Evolutionary conservation across 1,139 yeast species (phyloP).

Genomic region (Suhomyces kunorum): DNA sequence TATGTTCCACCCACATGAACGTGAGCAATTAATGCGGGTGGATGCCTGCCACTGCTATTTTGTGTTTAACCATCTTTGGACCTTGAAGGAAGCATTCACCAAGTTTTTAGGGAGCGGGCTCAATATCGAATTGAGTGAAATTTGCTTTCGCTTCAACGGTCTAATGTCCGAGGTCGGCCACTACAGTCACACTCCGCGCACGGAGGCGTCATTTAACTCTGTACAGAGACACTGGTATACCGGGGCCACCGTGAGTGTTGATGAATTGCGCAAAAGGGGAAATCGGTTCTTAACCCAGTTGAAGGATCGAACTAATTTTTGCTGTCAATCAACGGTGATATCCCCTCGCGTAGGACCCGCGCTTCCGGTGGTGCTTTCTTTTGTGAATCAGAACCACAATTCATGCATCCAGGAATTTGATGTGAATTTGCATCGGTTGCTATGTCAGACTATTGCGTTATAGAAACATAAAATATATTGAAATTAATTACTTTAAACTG

Average conservation of each 20-base stretch:
- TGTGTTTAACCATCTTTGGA: slow-evolving; percentile 62
- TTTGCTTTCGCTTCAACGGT: slow-evolving; percentile 14
- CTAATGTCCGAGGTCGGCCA: background rate
- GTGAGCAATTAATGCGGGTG: slow-evolving; percentile 23
- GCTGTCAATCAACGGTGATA: slow-evolving; percentile 24
- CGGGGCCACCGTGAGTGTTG: slow-evolving; percentile 4
- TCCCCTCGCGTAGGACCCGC: slow-evolving; percentile 6
- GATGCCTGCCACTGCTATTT: slow-evolving; percentile 25
- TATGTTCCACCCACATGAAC: slow-evolving; percentile 51
- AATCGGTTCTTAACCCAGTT: slow-evolving; percentile 12
- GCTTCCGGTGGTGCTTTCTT: slow-evolving; percentile 31
- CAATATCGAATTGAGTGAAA: slow-evolving; percentile 46
- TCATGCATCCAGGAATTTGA: slow-evolving; percentile 2
- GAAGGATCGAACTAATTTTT: slow-evolving; percentile 15
- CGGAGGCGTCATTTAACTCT: background rate
- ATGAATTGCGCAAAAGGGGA: slow-evolving; percentile 1
- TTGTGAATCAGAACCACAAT: slow-evolving; percentile 22
- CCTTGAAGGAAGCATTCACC: slow-evolving; percentile 69
- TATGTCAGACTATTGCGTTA: background rate
- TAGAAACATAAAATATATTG: background rate
- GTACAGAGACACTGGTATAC: background rate
- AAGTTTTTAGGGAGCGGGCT: slow-evolving; percentile 65
- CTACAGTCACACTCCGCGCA: background rate
- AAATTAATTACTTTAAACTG: slow-evolving; percentile 1
- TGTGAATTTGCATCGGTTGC: slow-evolving; percentile 8